A percentile compares a stretch with the other conserved stretches of the same genome.
These are phyloP conservation scores for Sclerotinia minor DNA, from an alignment of 2,329 filamentous ascomycete species.

Conservation along the genomic window DNA sequence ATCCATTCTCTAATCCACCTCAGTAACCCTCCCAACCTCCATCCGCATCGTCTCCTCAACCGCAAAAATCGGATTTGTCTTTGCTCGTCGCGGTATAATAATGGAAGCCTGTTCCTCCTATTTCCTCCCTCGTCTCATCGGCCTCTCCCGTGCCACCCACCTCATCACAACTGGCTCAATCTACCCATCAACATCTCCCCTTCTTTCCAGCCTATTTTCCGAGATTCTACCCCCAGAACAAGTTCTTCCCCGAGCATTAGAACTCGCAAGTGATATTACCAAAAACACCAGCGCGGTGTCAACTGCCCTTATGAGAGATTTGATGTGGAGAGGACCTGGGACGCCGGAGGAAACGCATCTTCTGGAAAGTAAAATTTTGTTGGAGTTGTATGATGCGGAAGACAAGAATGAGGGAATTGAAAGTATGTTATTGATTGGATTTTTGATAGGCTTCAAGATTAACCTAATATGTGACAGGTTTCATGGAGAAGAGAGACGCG, in stretches of 20 bases:
- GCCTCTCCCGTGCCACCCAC: slow-evolving; percentile 62
- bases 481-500: slow-evolving; percentile 60
- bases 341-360: slow-evolving; percentile 70
- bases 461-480: slow-evolving; percentile 37
- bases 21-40: slow-evolving; percentile 58
- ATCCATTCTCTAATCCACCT: not conserved
- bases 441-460: not conserved
- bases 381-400: slow-evolving; percentile 55
- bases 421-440: slow-evolving; percentile 36
- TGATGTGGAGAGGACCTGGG: slow-evolving; percentile 62
- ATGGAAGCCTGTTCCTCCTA: slow-evolving; percentile 73
- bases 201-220: slow-evolving; percentile 63
- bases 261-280: slow-evolving; percentile 66
- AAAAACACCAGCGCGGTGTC: slow-evolving; percentile 65
- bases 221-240: slow-evolving; percentile 61
- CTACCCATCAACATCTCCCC: slow-evolving; percentile 52
- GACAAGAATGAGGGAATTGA: slow-evolving; percentile 62
- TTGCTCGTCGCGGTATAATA: slow-evolving; percentile 66
- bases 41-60: slow-evolving; percentile 54
- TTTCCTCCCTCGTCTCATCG: slow-evolving; percentile 71
- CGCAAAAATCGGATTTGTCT: slow-evolving; percentile 74
- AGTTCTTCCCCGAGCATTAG: slow-evolving; percentile 65
- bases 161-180: slow-evolving; percentile 66
- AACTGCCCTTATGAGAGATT: slow-evolving; percentile 66
- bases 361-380: slow-evolving; percentile 65